Evolutionary conservation across 805 yeast species (phyloP), one percentile per base, ranked within the genome.

Genomic region (Ogataea methylovora): DNA sequence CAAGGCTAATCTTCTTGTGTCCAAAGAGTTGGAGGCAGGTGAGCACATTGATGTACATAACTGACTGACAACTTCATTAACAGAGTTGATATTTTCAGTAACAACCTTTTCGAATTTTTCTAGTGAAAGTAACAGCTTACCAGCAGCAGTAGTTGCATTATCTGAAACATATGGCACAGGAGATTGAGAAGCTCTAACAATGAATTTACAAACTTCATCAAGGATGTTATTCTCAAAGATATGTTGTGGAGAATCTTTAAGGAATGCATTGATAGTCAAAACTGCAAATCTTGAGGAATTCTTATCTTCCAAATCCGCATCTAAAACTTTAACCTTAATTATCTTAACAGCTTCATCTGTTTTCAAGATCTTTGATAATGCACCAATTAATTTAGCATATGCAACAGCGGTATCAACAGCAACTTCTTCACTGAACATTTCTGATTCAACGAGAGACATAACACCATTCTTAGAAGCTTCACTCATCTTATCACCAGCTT

Each of bases 301-400:
- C 12, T 35, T 39, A 32, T 64, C 69, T 8, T 55, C 56, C 22
- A 61, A 35, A 17, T 61, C 60, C 19, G 67, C 61, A 20, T 60
- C 65, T 38, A 84, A 57, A 3, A 84, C 76, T 57, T 81, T 82
- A 9, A 63, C 60, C 37, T 62, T 71, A 45, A 84, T 54, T 42
- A 84, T 76, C 29, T 65, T 67, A 7, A 59, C 51, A 3, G 85
- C 84, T 56, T 82, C 92, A 2, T 76, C 83, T 3, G 59, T 43
- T 0, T 78, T 71, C 49, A 85, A 61, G 24, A 79, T 76, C 45
- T 71, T 76, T 1, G 94, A 73, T 28, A 86, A 62, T 0, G 92
- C 73, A 31, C 95, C 95, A 39, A 85, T 70, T 43, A 84, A 67
- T 53, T 71, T 76, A 15, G 94, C 95, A 49, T 83, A 80, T 1